Base-by-base conservation (phyloP, 2,329 filamentous ascomycete genomes). In the Myotisia sp. region DNA sequence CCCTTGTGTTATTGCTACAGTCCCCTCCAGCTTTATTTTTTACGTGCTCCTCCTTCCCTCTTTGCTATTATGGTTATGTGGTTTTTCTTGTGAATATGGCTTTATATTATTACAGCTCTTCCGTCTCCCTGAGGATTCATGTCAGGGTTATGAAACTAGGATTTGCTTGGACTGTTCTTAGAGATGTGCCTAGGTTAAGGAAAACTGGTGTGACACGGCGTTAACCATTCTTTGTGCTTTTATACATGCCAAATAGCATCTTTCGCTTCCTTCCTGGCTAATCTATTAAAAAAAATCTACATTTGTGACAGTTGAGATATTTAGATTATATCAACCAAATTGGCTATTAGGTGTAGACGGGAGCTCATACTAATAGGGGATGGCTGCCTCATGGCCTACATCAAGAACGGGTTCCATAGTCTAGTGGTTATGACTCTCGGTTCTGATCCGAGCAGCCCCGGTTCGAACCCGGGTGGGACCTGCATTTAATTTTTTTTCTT, bases 181-280 rank as follows among this genome's bases (percentile, higher is more conserved):
- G 55, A 59, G 56, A 48, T 53, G 47, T 55, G 53, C 55, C 56
- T 50, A 54, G 56, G 52, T 54, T 50, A 53, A 54, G 54, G 29
- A 56, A 58, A 60, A 58, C 47, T 46, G 54, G 52, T 56, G 54
- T 46, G 51, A 53, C 54, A 51, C 56, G n/a, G n/a, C n/a, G n/a
- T n/a, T n/a, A n/a, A n/a, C 56, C 56, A 55, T 59, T 59, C 52
- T 44, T 44, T 37, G 29, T 8, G 8, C 19, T 14, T 10, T 18
- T 29, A 12, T 18, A 9, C 14, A 10, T 18, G 9, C 9, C 21
- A 26, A 13, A 20, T 17, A 20, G 22, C 29, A 30, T 20, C 29
- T 12, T 12, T 7, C 9, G 18, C 22, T n/a, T n/a, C n/a, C n/a
- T n/a, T n/a, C n/a, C n/a, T n/a, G n/a, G n/a, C n/a, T n/a, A n/a